phyloP scores from a whole-genome alignment of 805 yeast genomes.

The Yamadazyma sp. region DNA sequence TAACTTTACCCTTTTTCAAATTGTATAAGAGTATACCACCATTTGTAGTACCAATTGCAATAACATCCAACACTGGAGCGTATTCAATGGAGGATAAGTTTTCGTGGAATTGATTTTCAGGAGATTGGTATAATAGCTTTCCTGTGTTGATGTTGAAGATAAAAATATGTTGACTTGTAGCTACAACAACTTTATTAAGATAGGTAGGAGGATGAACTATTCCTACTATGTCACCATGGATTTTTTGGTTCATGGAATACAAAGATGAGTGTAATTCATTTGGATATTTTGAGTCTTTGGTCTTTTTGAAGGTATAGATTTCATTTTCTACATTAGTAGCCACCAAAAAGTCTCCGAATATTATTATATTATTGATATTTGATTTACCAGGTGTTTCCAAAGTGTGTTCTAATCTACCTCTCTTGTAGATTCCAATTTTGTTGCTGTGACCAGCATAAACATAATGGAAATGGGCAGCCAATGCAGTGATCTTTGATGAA shows the following conservation, averaged over 20 bases:
- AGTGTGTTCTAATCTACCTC: constrained; percentile 65
- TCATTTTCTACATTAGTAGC: constrained; percentile 43
- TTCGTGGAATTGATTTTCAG: constrained; percentile 39
- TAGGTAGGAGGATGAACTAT: constrained; percentile 86
- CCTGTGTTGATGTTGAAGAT: constrained; percentile 78
- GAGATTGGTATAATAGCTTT: constrained; percentile 58
- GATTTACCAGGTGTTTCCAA: constrained; percentile 35
- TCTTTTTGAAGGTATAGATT: constrained; percentile 55
- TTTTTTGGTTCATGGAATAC: constrained; percentile 44
- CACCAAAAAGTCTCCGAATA: constrained; percentile 78
- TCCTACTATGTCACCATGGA: constrained; percentile 70
- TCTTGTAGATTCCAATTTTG: constrained; percentile 70
- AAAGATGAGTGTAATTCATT: constrained; percentile 70
- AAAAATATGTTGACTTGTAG: constrained; percentile 62
- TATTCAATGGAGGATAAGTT: constrained; percentile 64
- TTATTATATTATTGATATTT: constrained; percentile 47
- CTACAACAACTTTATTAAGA: constrained; percentile 80
- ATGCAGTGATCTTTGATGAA: constrained; percentile 60
- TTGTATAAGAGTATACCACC: constrained; percentile 71
- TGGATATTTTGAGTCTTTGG: constrained; percentile 42
- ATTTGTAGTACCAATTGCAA: constrained; percentile 70
- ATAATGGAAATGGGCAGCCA: constrained; percentile 79
- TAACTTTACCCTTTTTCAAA: constrained; percentile 56
- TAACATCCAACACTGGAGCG: constrained; percentile 83
- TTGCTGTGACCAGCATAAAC: constrained; percentile 76